Evolutionary conservation across 441 rosid genomes (phyloP), one percentile per base, ranked within the genome.

Genomic region (Erodium trifolium): DNA sequence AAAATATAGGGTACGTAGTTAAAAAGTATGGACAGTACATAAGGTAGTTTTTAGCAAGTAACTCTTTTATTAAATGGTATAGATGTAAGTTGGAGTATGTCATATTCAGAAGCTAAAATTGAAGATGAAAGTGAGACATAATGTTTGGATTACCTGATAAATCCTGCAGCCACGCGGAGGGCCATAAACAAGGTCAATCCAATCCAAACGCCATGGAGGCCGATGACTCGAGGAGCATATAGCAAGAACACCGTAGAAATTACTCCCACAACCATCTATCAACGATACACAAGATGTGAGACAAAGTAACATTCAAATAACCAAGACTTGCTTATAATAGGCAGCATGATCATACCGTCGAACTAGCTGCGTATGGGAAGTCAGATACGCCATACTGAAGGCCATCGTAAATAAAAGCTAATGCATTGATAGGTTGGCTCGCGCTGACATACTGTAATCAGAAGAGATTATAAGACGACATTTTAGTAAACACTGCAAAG

Each of bases 351-450:
- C 80, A 71, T 77, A 89, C 93, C 97, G 88, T 91, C 41, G 99
- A 89, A 51, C 68, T 60, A 43, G 99, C 99, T 69, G 99, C 95
- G 68, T 91, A 93, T 10, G 84, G 81, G 77, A 93, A 93, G 82
- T 93, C 99, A 1, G 96, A 93, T 78, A 91, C 89, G 14, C 99
- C 99, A 73, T 83, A 93, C 71, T 88, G 96, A 47, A 93, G 95
- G 68, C 99, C 99, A 71, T 91, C 99, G 74, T 89, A 91, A 62
- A 91, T 85, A 78, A 86, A 93, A 39, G 99, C 99, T 37, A 91
- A 75, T 19, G 97, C 93, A 73, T 89, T 93, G 43, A 93, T 64
- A 43, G 99, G 99, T 81, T 93, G 99, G 73, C 92, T 89, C 27
- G 87, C 96, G 45, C 95, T 84, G 9, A 89, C 97, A 51, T 89